phyloP scores from a whole-genome alignment of 768 basidiomycete species.

The Galerina sulciceps region DNA sequence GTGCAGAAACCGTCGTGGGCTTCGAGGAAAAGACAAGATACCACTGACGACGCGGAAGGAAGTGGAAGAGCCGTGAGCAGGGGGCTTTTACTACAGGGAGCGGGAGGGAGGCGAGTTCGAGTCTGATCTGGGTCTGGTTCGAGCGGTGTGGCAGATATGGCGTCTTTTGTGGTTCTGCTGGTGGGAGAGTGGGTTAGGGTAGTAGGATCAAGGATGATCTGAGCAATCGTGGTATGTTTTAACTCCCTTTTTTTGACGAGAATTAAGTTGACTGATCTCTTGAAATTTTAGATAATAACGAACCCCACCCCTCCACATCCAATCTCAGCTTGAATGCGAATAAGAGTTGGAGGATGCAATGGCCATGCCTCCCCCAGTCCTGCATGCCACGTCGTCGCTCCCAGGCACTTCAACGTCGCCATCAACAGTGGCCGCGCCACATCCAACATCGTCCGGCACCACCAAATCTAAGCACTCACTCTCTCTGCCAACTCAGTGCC shows the following conservation, averaged over 20 bases:
- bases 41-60: conserved; percentile 69
- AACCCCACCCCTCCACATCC: background rate
- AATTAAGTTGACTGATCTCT: background rate
- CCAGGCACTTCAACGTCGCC: background rate
- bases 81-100: conserved; percentile 26
- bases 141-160: background rate
- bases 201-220: conserved; percentile 12
- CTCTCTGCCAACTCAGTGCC: background rate
- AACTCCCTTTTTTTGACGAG: background rate
- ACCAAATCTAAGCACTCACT: background rate
- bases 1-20: too few species aligned
- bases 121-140: background rate
- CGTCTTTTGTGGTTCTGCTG: background rate
- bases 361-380: background rate
- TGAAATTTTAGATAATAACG: background rate
- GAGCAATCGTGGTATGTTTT: background rate
- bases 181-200: background rate
- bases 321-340: background rate
- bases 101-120: background rate
- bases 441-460: background rate
- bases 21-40: conserved; percentile 41
- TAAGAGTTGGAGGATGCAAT: background rate
- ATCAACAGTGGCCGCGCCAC: background rate
- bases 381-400: background rate
- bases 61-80: conserved; percentile 39